Percentiles rank a stretch among this genome's conserved stretches.
phyloP scores from a whole-genome alignment of 768 basidiomycete species.

The Tylopilus vinaceipallidus region DNA sequence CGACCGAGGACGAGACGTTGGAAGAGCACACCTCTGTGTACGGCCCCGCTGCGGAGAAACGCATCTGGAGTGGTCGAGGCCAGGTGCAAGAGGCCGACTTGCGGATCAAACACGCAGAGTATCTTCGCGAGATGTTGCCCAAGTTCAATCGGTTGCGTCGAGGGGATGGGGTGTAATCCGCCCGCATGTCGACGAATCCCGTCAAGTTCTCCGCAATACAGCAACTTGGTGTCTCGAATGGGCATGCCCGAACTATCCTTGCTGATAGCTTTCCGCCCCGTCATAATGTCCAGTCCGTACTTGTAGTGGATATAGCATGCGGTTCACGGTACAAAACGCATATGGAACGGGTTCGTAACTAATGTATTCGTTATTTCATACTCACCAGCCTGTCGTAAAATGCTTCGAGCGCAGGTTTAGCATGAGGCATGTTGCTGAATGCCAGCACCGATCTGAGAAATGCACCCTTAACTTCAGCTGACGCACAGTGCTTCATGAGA shows the following conservation, averaged over 20 bases:
- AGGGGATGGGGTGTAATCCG: conserved; percentile 48
- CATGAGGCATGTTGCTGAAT: conserved; percentile 7
- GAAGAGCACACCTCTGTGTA: conserved; percentile 84
- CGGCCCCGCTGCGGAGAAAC: conserved; percentile 69
- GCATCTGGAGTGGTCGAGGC: conserved; percentile 85
- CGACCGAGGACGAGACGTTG: conserved; percentile 73
- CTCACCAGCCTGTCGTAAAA: conserved; percentile 15
- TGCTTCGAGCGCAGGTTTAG: conserved; percentile 10
- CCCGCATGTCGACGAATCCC: not conserved
- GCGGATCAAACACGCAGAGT: conserved; percentile 85
- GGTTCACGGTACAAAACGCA: not conserved
- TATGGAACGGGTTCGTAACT: not conserved
- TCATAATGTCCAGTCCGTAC: too few relatives aligned
- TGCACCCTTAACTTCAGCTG: conserved; percentile 13
- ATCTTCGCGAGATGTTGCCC: conserved; percentile 86
- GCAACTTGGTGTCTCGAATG: not conserved
- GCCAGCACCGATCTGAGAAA: conserved; percentile 10
- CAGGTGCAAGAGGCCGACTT: conserved; percentile 81
- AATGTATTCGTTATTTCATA: not conserved
- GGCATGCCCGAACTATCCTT: not conserved
- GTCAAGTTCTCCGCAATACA: not conserved
- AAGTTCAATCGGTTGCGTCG: conserved; percentile 79
- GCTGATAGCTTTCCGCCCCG: too few relatives aligned
- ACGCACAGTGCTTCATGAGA: conserved; percentile 8
- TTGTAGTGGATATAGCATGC: not conserved